phyloP scores from a whole-genome alignment of 2,329 filamentous ascomycete species.

The Verticillium klebahnii region DNA sequence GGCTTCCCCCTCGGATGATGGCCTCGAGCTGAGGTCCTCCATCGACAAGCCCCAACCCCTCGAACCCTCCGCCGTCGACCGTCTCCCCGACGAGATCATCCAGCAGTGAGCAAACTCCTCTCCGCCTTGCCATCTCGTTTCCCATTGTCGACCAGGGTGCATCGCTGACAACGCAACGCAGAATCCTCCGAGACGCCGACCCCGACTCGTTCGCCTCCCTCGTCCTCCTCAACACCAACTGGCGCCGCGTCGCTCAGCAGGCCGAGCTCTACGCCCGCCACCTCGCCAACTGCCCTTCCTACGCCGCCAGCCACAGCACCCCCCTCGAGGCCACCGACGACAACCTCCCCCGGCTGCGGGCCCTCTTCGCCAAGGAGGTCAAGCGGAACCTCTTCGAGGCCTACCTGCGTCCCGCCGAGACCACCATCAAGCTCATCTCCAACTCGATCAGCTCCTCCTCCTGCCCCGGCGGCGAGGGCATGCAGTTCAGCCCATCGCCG shows the following conservation, averaged over 20 bases:
- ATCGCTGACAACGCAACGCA: slow-evolving; percentile 29
- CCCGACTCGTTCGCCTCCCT: slow-evolving; percentile 64
- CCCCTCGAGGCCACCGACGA: slow-evolving; percentile 34
- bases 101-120: slow-evolving; percentile 39
- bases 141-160: slow-evolving; percentile 2
- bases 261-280: slow-evolving; percentile 60
- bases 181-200: slow-evolving; percentile 56
- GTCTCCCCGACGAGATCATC: slow-evolving; percentile 65
- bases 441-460: slow-evolving; percentile 81
- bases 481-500: slow-evolving; percentile 77
- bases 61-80: slow-evolving; percentile 40
- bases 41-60: slow-evolving; percentile 26
- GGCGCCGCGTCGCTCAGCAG: slow-evolving; percentile 60
- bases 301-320: slow-evolving; percentile 41
- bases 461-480: slow-evolving; percentile 76
- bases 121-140: slow-evolving; percentile 4
- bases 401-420: slow-evolving; percentile 65
- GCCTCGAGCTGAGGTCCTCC: slow-evolving; percentile 15
- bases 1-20: neutral
- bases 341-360: slow-evolving; percentile 53
- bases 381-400: slow-evolving; percentile 75
- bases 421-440: slow-evolving; percentile 74
- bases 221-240: slow-evolving; percentile 60
- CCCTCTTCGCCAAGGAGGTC: slow-evolving; percentile 63
- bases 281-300: slow-evolving; percentile 57